These are phyloP conservation scores for Stachybotrys echinatus DNA, from an alignment of 2,329 filamentous ascomycete species.

Conservation along the genomic window DNA sequence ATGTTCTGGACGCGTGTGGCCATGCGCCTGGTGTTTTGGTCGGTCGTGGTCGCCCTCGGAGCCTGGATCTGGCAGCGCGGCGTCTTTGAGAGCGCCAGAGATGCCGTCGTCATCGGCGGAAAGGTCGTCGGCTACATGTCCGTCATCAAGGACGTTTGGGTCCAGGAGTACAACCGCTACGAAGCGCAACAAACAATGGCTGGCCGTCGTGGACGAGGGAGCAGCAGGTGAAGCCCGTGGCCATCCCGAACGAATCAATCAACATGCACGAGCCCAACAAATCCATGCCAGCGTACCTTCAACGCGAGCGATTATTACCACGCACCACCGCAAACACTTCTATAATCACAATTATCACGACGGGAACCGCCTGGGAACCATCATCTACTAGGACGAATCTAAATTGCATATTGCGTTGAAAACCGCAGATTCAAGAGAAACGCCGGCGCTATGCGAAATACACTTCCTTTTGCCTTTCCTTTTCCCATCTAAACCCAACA, in stretches of 20 bases:
- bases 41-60: slow-evolving; percentile 45
- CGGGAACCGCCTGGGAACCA: no score
- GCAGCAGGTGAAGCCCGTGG: slow-evolving; percentile 9
- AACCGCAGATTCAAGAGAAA: slow-evolving; percentile 13
- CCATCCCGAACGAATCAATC: no score
- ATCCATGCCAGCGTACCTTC: no score
- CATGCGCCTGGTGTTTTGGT: slow-evolving; percentile 61
- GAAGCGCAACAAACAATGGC: slow-evolving; percentile 38
- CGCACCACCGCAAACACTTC: no score
- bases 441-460: slow-evolving; percentile 37
- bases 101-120: slow-evolving; percentile 41
- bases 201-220: slow-evolving; percentile 10
- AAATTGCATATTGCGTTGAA: neutral
- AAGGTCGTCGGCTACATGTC: slow-evolving; percentile 40
- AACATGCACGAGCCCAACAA: no score
- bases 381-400: neutral
- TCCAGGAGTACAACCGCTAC: slow-evolving; percentile 52
- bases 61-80: slow-evolving; percentile 62
- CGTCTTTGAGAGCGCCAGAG: slow-evolving; percentile 56
- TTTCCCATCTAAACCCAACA: neutral
- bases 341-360: no score
- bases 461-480: neutral
- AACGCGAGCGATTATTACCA: no score
- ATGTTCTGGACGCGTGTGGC: slow-evolving; percentile 71
- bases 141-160: slow-evolving; percentile 49